Conservation (phyloP, 306 rosid species). For the Crotalaria pallida region DNA sequence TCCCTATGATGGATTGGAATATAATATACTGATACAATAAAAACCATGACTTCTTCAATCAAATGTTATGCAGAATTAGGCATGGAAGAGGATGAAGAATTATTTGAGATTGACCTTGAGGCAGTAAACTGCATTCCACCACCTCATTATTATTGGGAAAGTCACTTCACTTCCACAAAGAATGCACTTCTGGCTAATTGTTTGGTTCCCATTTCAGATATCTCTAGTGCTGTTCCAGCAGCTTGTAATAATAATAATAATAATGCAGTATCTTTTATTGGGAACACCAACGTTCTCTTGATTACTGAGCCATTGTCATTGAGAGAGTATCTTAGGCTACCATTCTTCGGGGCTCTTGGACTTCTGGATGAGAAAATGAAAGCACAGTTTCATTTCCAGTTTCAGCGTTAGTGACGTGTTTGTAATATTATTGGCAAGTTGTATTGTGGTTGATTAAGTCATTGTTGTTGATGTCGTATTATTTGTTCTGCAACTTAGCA, state of each 20-base stretch:
- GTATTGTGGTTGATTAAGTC: neutral
- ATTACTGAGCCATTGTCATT: conserved; percentile 35
- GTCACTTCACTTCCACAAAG: conserved; percentile 24
- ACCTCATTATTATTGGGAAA: conserved; percentile 32
- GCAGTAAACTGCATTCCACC: conserved; percentile 40
- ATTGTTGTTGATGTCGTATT: neutral
- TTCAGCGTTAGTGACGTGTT: conserved; percentile 5
- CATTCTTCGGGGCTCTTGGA: conserved; percentile 32
- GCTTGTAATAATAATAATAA: too few species aligned
- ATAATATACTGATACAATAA: neutral
- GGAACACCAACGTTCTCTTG: conserved; percentile 14
- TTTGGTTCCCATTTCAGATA: conserved; percentile 50
- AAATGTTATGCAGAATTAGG: conserved; percentile 10
- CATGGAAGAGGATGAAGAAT: conserved; percentile 59
- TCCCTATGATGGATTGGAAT: neutral
- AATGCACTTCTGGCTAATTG: conserved; percentile 73
- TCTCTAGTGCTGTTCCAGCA: conserved; percentile 59
- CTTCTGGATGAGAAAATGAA: conserved; percentile 13
- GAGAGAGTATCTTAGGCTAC: conserved; percentile 44
- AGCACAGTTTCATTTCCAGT: conserved; percentile 15
- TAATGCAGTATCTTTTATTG: neutral
- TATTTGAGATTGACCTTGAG: conserved; percentile 61
- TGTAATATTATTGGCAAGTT: neutral
- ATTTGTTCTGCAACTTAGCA: neutral
- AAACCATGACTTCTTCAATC: conserved; percentile 32